phyloP scores from a whole-genome alignment of 129 eudicot genomes.

The Centella asiatica region DNA sequence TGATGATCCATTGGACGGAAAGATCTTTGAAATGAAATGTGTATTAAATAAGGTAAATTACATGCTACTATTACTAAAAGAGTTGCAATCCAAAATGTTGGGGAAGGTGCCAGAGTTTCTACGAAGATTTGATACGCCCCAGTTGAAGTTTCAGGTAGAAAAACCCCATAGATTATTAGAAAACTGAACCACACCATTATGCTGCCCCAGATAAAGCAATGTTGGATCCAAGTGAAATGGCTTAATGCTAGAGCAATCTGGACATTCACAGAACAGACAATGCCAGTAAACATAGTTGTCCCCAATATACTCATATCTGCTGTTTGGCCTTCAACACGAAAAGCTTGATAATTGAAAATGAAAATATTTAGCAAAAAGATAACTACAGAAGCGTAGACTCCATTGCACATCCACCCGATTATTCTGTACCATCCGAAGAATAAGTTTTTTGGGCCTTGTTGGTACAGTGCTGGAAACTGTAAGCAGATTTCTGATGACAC shows the following conservation, averaged over 20 bases:
- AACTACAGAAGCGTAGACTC: constrained; percentile 8
- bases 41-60: constrained; percentile 8
- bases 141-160: neutral
- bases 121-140: constrained; percentile 7
- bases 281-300: constrained; percentile 12
- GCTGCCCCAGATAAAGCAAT: constrained; percentile 9
- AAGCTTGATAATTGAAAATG: neutral
- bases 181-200: constrained; percentile 3
- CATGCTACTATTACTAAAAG: neutral
- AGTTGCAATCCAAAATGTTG: constrained; percentile 1
- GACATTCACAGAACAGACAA: constrained; percentile 7
- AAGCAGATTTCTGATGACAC: constrained; percentile 7
- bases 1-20: constrained; percentile 12
- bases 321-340: constrained; percentile 5
- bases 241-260: constrained; percentile 7
- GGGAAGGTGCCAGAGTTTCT: constrained; percentile 12
- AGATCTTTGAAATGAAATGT: constrained; percentile 1
- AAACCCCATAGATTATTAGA: constrained; percentile 8
- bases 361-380: constrained; percentile 5
- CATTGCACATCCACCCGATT: constrained; percentile 13
- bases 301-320: constrained; percentile 11
- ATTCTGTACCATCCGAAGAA: constrained; percentile 18
- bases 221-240: constrained; percentile 14
- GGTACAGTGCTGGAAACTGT: constrained; percentile 15
- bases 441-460: constrained; percentile 13